A percentile compares a stretch with the other conserved stretches of the same genome.
These are phyloP conservation scores for Ramularia collo-cygni DNA, from an alignment of 2,329 filamentous ascomycete genomes.

Conservation along the genomic window DNA sequence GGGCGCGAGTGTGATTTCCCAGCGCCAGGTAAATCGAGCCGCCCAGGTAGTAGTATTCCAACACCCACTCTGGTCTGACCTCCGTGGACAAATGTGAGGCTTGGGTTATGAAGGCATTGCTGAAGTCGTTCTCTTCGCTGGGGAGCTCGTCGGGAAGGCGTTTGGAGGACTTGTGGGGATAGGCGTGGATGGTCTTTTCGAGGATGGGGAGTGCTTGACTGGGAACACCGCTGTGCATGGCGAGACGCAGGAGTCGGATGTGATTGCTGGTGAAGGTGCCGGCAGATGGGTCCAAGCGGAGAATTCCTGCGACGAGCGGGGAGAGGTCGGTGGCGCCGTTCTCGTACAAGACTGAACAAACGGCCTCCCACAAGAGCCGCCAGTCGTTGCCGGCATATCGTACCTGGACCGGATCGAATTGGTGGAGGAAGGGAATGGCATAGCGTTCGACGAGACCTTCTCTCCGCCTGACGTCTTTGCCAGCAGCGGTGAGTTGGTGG, in stretches of 20 bases:
- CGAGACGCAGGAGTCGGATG: constrained; percentile 50
- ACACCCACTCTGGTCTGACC: constrained; percentile 47
- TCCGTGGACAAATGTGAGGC: constrained; percentile 50
- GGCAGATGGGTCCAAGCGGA: constrained; percentile 59
- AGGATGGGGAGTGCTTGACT: constrained; percentile 54
- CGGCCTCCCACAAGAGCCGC: constrained; percentile 37
- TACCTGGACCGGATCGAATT: constrained; percentile 49
- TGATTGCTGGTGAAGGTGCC: constrained; percentile 62
- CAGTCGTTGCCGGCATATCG: constrained; percentile 48
- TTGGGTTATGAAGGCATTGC: constrained; percentile 53
- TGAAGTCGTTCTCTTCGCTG: constrained; percentile 37
- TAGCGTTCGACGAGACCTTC: constrained; percentile 42
- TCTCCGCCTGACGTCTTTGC: constrained; percentile 27
- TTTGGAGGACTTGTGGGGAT: constrained; percentile 40
- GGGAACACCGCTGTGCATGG: constrained; percentile 48
- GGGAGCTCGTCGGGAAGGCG: constrained; percentile 34
- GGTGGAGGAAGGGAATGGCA: constrained; percentile 42
- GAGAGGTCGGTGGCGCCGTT: constrained; percentile 22
- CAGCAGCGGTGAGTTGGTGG: constrained; percentile 24
- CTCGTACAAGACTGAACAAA: constrained; percentile 8
- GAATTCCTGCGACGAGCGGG: constrained; percentile 47
- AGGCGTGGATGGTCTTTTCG: constrained; percentile 59
- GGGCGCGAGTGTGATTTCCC: constrained; percentile 38
- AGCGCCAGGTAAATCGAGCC: constrained; percentile 42
- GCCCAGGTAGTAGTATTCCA: constrained; percentile 48